A percentile compares a stretch with the other conserved stretches of the same genome.
Evolutionary conservation across 2,329 filamentous ascomycete genomes (phyloP).

Genomic region (Penicillium olsonii): DNA sequence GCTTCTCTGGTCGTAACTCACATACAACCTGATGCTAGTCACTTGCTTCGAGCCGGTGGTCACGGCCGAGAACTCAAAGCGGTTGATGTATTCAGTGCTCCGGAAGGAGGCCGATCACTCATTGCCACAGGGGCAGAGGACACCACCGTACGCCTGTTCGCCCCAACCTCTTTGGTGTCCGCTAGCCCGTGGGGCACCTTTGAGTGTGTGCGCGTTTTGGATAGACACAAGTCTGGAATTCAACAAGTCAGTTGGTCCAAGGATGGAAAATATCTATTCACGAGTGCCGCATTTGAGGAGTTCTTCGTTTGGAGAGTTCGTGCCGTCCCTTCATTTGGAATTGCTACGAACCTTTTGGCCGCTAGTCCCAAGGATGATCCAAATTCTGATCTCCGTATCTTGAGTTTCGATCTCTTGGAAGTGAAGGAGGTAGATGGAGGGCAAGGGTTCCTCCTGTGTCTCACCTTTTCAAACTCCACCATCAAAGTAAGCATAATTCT

Average conservation of each 20-base stretch:
- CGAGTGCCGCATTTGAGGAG: constrained; percentile 84
- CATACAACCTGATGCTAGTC: constrained; percentile 44
- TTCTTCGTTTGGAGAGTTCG: constrained; percentile 79
- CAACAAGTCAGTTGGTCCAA: constrained; percentile 76
- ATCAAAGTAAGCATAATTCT: constrained; percentile 54
- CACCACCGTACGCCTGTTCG: constrained; percentile 71
- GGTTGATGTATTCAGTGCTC: constrained; percentile 49
- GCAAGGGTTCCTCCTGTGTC: constrained; percentile 59
- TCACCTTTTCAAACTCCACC: constrained; percentile 83
- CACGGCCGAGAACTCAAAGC: constrained; percentile 87
- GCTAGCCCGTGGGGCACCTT: constrained; percentile 31
- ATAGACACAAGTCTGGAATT: constrained; percentile 79
- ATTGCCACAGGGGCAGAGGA: constrained; percentile 72
- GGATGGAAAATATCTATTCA: constrained; percentile 72
- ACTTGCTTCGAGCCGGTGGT: constrained; percentile 64
- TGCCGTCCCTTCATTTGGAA: constrained; percentile 53
- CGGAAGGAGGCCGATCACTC: constrained; percentile 32
- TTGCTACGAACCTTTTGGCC: constrained; percentile 57
- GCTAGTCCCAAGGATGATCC: constrained; percentile 50
- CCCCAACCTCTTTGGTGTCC: constrained; percentile 16
- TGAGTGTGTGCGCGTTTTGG: constrained; percentile 64
- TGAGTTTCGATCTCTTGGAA: constrained; percentile 67
- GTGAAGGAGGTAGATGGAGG: constrained; percentile 26
- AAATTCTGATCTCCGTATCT: constrained; percentile 73
- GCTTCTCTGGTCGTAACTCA: constrained; percentile 53